phyloP scores from a whole-genome alignment of 2,329 filamentous ascomycete genomes.

The Uncinocarpus reesii region DNA sequence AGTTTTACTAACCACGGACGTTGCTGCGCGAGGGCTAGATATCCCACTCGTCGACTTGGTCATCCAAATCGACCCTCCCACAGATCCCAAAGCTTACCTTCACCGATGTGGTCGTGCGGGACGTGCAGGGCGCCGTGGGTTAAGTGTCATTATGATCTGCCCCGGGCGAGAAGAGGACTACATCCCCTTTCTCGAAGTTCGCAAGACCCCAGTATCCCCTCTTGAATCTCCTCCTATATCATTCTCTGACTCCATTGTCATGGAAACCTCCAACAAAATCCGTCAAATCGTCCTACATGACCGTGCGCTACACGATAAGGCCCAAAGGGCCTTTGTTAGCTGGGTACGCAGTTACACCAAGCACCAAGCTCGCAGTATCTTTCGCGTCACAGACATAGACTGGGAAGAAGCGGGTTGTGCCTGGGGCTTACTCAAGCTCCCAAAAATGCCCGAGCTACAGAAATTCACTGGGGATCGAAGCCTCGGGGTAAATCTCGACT shows the following conservation, averaged over 20 bases:
- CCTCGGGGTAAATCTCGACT: constrained; percentile 49
- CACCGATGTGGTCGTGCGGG: constrained; percentile 56
- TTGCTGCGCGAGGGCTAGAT: constrained; percentile 81
- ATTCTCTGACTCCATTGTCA: constrained; percentile 53
- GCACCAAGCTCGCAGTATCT: constrained; percentile 84
- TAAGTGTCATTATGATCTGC: constrained; percentile 77
- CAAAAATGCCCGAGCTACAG: constrained; percentile 85
- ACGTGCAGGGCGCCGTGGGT: constrained; percentile 57
- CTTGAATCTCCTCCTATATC: constrained; percentile 49
- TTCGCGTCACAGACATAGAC: constrained; percentile 68
- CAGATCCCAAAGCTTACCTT: constrained; percentile 75
- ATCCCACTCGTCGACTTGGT: constrained; percentile 88
- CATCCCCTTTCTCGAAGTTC: constrained; percentile 71
- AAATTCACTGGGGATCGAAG: constrained; percentile 59
- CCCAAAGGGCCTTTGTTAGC: constrained; percentile 81
- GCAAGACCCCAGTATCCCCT: constrained; percentile 69
- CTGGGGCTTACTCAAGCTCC: constrained; percentile 78
- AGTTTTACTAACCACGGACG: constrained; percentile 82
- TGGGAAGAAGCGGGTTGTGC: constrained; percentile 72
- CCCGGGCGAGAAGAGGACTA: constrained; percentile 85
- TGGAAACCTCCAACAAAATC: constrained; percentile 48
- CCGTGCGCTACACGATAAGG: constrained; percentile 69
- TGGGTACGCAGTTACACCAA: constrained; percentile 88
- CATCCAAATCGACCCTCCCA: constrained; percentile 73
- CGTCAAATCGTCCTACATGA: constrained; percentile 48